phyloP scores from a whole-genome alignment of 2,329 filamentous ascomycete species.

The Phaeosphaeriaceae sp. region DNA sequence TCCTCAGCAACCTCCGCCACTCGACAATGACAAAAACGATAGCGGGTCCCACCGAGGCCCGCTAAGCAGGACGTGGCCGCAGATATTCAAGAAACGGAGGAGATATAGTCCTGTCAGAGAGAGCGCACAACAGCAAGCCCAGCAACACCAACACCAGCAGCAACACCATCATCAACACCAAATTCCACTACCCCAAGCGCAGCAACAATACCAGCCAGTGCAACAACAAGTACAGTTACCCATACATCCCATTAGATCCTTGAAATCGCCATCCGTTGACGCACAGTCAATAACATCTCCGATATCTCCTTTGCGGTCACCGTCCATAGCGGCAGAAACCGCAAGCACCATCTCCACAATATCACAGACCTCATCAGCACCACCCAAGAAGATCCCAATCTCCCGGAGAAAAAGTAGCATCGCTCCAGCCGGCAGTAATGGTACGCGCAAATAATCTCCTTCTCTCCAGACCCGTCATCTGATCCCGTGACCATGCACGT shows the following conservation, averaged over 20 bases:
- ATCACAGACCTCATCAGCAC: conserved; percentile 31
- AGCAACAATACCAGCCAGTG: conserved; percentile 3
- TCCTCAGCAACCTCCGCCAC: conserved; percentile 17
- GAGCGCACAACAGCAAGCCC: conserved; percentile 28
- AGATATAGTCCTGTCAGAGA: conserved; percentile 39
- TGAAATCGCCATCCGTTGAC: conserved; percentile 21
- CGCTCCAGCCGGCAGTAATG: conserved; percentile 29
- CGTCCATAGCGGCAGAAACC: conserved; percentile 27
- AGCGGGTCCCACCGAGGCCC: conserved; percentile 30
- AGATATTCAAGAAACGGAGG: conserved; percentile 41
- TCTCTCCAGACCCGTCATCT: not conserved
- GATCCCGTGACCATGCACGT: conserved; percentile 7
- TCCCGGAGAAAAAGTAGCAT: conserved; percentile 29
- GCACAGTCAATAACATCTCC: conserved; percentile 17
- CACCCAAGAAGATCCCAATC: conserved; percentile 33
- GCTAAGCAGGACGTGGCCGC: conserved; percentile 38
- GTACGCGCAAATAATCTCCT: conserved; percentile 9
- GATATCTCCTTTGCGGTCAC: conserved; percentile 23
- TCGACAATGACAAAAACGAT: conserved; percentile 26
- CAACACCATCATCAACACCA: conserved; percentile 1
- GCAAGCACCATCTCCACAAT: conserved; percentile 33
- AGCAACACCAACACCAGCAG: conserved; percentile 15
- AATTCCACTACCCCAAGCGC: conserved; percentile 10
- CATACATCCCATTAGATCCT: conserved; percentile 22
- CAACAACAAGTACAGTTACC: conserved; percentile 16